Conservation (phyloP, 2,329 filamentous ascomycete species). For the Penicillium sp. region DNA sequence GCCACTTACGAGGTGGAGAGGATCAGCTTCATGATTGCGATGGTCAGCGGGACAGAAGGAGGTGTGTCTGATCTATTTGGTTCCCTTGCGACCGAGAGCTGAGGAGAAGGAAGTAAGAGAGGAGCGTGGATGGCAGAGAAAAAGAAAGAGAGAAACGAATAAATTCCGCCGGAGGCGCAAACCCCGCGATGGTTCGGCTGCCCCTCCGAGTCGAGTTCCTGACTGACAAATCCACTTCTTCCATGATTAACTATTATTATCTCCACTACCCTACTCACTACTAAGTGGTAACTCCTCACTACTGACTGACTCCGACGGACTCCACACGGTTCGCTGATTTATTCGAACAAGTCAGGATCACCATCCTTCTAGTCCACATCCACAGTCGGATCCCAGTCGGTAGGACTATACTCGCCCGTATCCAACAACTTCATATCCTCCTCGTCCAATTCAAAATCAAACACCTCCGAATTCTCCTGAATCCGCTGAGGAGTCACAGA, state of each 20-base stretch:
- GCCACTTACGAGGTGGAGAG: constrained; percentile 77
- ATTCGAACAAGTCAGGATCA: neutral
- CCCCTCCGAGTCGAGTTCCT: constrained; percentile 6
- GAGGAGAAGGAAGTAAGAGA: no score
- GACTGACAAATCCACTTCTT: constrained; percentile 22
- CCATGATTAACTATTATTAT: neutral
- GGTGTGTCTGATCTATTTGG: neutral
- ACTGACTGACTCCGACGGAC: neutral
- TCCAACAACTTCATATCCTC: constrained; percentile 61
- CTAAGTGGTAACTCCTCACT: no score
- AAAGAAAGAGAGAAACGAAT: neutral
- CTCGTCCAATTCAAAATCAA: constrained; percentile 60
- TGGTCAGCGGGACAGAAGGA: constrained; percentile 14
- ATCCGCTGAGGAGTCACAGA: constrained; percentile 61
- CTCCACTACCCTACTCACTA: no score
- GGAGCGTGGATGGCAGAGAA: neutral
- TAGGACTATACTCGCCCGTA: constrained; percentile 59
- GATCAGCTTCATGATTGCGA: constrained; percentile 77
- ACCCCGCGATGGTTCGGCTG: constrained; percentile 25
- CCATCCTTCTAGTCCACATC: constrained; percentile 29
- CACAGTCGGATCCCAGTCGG: constrained; percentile 58
- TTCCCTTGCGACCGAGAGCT: no score
- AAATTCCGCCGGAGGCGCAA: constrained; percentile 6
- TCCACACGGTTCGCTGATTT: constrained; percentile 2
- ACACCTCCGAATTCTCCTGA: constrained; percentile 61